Conservation (phyloP, 2,329 filamentous ascomycete species). For the Penicillium sp. region DNA sequence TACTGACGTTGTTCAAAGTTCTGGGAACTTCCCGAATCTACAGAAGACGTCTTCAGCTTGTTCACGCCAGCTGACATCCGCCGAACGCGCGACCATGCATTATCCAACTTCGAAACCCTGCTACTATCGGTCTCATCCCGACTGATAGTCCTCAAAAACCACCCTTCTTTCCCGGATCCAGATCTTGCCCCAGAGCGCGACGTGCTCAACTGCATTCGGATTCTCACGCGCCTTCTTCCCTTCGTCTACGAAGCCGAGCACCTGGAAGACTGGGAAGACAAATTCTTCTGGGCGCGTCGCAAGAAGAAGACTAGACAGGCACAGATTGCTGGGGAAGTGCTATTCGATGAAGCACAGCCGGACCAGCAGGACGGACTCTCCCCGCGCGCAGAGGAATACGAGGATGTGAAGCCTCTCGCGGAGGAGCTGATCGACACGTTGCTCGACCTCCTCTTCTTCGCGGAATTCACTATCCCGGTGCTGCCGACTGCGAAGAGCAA, state of each 20-base stretch:
- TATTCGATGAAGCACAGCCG: conserved; percentile 76
- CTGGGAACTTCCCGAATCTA: conserved; percentile 94
- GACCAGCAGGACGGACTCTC: conserved; percentile 52
- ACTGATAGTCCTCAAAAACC: conserved; percentile 78
- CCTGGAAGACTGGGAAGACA: conserved; percentile 81
- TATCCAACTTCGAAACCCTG: conserved; percentile 88
- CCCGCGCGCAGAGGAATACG: conserved; percentile 63
- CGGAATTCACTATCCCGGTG: conserved; percentile 80
- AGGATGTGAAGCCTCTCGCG: conserved; percentile 81
- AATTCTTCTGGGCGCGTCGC: conserved; percentile 85
- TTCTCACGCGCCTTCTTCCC: conserved; percentile 85
- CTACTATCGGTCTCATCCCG: conserved; percentile 81
- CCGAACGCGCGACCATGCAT: conserved; percentile 78
- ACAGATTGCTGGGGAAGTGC: conserved; percentile 69
- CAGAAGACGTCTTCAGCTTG: conserved; percentile 94
- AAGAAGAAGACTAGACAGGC: conserved; percentile 70
- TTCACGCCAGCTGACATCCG: conserved; percentile 89
- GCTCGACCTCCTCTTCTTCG: conserved; percentile 86
- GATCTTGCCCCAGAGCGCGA: conserved; percentile 81
- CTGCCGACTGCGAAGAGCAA: conserved; percentile 72
- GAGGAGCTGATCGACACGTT: conserved; percentile 92
- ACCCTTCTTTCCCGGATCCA: conserved; percentile 85
- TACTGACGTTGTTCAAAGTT: conserved; percentile 65
- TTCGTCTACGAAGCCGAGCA: conserved; percentile 90
- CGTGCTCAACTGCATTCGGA: conserved; percentile 91